A percentile compares a stretch with the other conserved stretches of the same genome.
Evolutionary conservation across 164 flowering plant species (phyloP).

Genomic region (Liriodendron chinense): DNA sequence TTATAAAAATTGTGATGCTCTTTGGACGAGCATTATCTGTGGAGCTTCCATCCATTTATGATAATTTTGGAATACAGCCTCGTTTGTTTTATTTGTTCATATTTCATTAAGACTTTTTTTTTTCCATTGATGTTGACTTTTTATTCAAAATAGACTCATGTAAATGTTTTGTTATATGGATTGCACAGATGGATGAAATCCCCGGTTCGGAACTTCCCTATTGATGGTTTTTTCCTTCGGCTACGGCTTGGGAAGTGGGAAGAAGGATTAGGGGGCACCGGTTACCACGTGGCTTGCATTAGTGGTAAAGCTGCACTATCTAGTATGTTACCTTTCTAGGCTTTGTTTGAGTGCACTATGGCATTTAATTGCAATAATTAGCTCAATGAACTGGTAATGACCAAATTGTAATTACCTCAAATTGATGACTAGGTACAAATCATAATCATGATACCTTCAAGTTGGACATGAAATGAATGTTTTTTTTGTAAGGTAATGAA

Average conservation of each 20-base stretch:
- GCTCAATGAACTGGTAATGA: neutral
- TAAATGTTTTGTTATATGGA: neutral
- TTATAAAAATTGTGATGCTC: neutral
- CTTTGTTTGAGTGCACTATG: neutral
- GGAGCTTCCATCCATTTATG: neutral
- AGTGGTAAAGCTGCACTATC: constrained; percentile 36
- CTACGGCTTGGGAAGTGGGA: constrained; percentile 72
- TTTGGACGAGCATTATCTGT: neutral
- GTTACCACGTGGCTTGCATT: constrained; percentile 75
- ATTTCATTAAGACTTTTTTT: neutral
- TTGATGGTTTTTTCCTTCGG: constrained; percentile 76
- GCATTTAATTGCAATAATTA: neutral
- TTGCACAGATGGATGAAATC: constrained; percentile 65
- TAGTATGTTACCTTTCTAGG: neutral
- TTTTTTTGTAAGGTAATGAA: too few species aligned
- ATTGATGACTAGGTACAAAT: neutral
- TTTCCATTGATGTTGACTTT: neutral
- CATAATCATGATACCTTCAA: neutral
- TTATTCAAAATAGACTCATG: neutral
- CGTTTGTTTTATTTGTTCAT: neutral
- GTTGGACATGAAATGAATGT: neutral
- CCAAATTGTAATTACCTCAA: neutral
- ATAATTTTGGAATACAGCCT: neutral
- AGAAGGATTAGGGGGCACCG: constrained; percentile 59
- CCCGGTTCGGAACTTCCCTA: constrained; percentile 25